phyloP scores from a whole-genome alignment of 176 grass and related monocot species.

The Alloteropsis semialata region DNA sequence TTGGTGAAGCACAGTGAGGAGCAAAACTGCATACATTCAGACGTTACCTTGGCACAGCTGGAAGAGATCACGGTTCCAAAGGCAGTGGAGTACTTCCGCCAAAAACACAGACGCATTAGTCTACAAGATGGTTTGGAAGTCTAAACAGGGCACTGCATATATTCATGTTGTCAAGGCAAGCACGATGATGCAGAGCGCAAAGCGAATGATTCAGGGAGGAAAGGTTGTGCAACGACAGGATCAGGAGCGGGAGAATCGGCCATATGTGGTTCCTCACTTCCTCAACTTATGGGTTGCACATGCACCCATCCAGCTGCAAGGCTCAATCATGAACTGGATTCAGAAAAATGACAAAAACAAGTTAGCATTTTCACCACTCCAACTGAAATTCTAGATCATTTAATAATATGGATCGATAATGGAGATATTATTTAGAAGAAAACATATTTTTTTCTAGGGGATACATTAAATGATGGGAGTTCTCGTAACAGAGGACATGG shows the following conservation, averaged over 20 bases:
- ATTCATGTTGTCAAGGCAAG: not conserved
- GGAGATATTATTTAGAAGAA: too few species aligned
- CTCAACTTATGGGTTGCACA: not conserved
- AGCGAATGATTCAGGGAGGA: not conserved
- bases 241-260: not conserved
- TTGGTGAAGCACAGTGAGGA: not conserved
- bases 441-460: too few species aligned
- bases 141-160: not conserved
- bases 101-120: not conserved
- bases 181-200: too few species aligned
- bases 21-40: not conserved
- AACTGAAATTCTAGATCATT: too few species aligned
- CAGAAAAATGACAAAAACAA: too few species aligned
- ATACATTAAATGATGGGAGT: too few species aligned
- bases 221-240: not conserved
- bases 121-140: conserved; percentile 17
- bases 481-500: too few species aligned
- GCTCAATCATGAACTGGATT: not conserved
- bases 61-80: not conserved
- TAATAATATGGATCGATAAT: too few species aligned
- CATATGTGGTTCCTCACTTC: not conserved
- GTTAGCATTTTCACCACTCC: too few species aligned
- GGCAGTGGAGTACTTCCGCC: not conserved
- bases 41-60: not conserved
- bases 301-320: not conserved